Conservation (phyloP, 441 rosid genomes). For the Cnidoscolus chayamansa region DNA sequence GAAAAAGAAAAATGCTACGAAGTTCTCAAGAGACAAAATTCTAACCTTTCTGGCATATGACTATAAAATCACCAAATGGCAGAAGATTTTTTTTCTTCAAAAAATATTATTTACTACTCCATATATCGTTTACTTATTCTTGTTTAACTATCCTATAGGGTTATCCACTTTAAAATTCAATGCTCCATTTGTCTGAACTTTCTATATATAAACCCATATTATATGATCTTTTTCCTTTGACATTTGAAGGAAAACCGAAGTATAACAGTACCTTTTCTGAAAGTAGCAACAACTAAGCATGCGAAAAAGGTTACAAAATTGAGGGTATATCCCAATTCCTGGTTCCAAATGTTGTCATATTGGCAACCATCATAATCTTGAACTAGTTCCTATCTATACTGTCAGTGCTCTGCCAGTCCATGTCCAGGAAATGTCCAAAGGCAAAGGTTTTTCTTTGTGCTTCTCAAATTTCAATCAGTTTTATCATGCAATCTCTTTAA, state of each 20-base stretch:
- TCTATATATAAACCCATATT: too few species aligned
- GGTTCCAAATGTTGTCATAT: too few species aligned
- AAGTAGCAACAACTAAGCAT: background rate
- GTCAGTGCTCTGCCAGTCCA: too few species aligned
- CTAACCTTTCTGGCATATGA: background rate
- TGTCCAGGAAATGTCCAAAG: too few species aligned
- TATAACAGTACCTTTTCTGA: background rate
- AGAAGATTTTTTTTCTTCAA: background rate
- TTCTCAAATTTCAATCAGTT: background rate
- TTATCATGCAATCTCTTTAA: background rate
- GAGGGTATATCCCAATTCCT: too few species aligned
- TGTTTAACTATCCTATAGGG: background rate
- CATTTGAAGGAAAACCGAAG: background rate
- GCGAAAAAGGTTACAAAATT: background rate
- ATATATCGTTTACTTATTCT: background rate
- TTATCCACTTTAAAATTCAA: background rate
- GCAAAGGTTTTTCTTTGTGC: too few species aligned
- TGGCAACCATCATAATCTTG: too few species aligned
- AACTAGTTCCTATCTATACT: too few species aligned
- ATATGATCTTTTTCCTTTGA: background rate
- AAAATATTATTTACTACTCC: background rate
- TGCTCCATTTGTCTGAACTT: background rate
- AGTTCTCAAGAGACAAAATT: background rate
- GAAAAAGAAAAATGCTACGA: background rate
- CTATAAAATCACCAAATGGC: background rate